These are phyloP conservation scores for Papilionanthe hybrid DNA, from an alignment of 116 monocot genomes.

Conservation along the genomic window DNA sequence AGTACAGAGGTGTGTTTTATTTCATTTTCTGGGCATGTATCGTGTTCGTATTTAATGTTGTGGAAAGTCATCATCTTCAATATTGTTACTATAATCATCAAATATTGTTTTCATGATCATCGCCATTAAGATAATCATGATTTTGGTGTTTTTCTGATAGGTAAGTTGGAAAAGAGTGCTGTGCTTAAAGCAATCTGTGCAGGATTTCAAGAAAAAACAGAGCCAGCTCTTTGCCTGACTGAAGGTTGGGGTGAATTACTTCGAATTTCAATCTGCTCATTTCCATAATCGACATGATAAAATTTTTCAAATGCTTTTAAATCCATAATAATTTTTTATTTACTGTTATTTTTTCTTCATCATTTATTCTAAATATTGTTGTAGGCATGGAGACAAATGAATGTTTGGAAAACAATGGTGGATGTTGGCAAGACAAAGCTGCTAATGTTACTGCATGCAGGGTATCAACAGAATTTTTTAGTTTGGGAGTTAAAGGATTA, in stretches of 20 bases:
- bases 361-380: not conserved
- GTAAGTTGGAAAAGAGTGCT: slow-evolving; percentile 78
- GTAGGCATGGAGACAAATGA: slow-evolving; percentile 73
- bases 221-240: slow-evolving; percentile 76
- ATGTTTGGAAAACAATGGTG: slow-evolving; percentile 83
- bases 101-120: not conserved
- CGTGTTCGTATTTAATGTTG: not conserved
- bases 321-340: not conserved
- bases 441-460: slow-evolving; percentile 87
- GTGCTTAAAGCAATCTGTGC: slow-evolving; percentile 85
- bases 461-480: slow-evolving; percentile 28
- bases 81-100: not conserved
- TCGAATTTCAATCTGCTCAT: not conserved
- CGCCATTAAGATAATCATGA: not conserved
- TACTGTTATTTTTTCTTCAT: not conserved
- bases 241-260: no score
- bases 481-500: not conserved
- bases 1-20: slow-evolving; percentile 51
- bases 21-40: not conserved
- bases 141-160: slow-evolving; percentile 22
- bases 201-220: slow-evolving; percentile 81
- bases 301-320: not conserved
- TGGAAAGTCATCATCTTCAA: not conserved
- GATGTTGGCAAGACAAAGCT: slow-evolving; percentile 80
- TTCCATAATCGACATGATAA: not conserved